Conservation (phyloP, 2,329 filamentous ascomycete species). For the Phaeosphaeria sp. region DNA sequence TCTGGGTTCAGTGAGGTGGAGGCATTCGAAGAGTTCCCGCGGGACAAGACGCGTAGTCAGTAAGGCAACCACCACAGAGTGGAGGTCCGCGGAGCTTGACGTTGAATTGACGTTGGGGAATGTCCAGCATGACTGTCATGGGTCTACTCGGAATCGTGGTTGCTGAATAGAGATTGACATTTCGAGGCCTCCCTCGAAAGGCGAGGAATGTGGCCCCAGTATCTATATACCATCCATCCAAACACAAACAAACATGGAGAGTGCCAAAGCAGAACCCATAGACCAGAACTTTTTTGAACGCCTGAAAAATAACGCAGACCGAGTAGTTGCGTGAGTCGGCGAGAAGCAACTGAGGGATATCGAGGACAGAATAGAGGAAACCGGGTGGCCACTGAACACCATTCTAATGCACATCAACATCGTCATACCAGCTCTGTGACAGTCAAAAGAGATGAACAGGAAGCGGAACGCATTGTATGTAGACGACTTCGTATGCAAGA, state of each 20-base stretch:
- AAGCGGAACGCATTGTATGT: constrained; percentile 26
- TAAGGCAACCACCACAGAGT: neutral
- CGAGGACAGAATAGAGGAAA: constrained; percentile 23
- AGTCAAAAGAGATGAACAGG: constrained; percentile 39
- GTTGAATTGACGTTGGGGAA: too few relatives aligned
- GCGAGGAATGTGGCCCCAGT: neutral
- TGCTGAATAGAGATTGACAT: neutral
- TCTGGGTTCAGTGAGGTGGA: neutral
- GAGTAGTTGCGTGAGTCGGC: constrained; percentile 22
- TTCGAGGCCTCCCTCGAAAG: neutral
- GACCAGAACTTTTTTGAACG: constrained; percentile 38
- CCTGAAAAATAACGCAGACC: constrained; percentile 24
- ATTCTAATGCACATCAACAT: constrained; percentile 44
- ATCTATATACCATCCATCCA: constrained; percentile 19
- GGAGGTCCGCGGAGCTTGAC: neutral
- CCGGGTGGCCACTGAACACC: constrained; percentile 33
- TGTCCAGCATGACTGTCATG: too few relatives aligned
- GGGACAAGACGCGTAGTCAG: neutral
- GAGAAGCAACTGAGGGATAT: constrained; percentile 27
- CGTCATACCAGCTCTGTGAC: constrained; percentile 34
- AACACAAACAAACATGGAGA: neutral
- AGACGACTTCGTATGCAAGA: constrained; percentile 28
- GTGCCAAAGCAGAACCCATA: constrained; percentile 14
- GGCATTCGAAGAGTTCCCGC: too few relatives aligned
- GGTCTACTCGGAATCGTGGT: neutral